Evolutionary conservation across 202 grass and related monocot genomes (phyloP), one percentile per base, ranked within the genome.

Genomic region (Schoenoplectus tabernaemontani): DNA sequence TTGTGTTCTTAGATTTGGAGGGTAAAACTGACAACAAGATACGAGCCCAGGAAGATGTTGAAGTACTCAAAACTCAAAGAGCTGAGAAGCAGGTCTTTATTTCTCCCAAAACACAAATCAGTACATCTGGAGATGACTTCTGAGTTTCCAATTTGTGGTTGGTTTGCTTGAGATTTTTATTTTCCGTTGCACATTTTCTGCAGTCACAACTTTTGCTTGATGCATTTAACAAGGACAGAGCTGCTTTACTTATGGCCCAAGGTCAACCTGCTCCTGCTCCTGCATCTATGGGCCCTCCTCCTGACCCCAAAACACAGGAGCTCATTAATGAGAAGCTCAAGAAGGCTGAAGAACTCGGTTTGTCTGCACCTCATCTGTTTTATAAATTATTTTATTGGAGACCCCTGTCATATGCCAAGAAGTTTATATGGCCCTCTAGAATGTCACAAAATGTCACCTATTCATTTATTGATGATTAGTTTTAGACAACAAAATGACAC

Each of bases 301-400:
- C 91, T 2, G 91, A 98, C 87, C 84, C 86, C 48, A 86, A 80
- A 15, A 98, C 91, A 75, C 91, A 98, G 78, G 91, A 94, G 87
- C 89, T 98, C 84, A 98, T 98, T 59, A 92, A 94, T 51, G 95
- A 98, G 71, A 98, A 98, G 82, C 86, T 98, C 20, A 93, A 87
- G 78, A 98, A 87, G 70, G 91, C 91, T 62, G 95, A 98, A 87
- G 91, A 98, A 83, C 86, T 98, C 26, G 95, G 95, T 97, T 80
- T 61, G 30, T 80, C 74, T 75, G 57, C 54, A 53, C 68, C 60
- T 69, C 9, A 19, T 63, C 60, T 42, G 47, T 43, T 59, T 5
- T 33, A 61, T 80, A 84, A 24, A 34, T 60, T 56, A 11, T 51
- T 71, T 57, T 24, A 71, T 54, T 72, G 42, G 38, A 12, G n/a